Conservation (phyloP, 2,329 filamentous ascomycete species). For the Daldinia sp. region DNA sequence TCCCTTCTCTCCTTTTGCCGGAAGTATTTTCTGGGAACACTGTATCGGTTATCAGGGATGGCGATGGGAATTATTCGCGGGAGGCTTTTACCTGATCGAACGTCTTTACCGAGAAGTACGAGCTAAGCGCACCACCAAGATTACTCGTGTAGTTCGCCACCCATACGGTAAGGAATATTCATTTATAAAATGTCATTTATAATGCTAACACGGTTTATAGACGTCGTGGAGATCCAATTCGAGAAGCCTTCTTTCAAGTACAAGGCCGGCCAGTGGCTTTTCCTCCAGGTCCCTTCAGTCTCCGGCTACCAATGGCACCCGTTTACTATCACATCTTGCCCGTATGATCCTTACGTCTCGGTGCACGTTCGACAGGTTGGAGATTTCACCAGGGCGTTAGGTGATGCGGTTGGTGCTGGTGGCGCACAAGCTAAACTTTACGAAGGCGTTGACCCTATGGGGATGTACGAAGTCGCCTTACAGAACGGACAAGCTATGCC, state of each 20-base stretch:
- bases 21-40: slow-evolving; percentile 83
- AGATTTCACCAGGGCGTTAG: slow-evolving; percentile 94
- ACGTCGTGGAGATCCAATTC: slow-evolving; percentile 97
- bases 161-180: slow-evolving; percentile 75
- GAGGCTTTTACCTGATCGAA: slow-evolving; percentile 85
- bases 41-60: slow-evolving; percentile 96
- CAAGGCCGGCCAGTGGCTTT: slow-evolving; percentile 98
- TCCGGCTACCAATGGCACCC: slow-evolving; percentile 96
- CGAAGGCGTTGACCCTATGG: slow-evolving; percentile 87
- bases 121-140: slow-evolving; percentile 82
- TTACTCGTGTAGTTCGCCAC: slow-evolving; percentile 93
- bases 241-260: slow-evolving; percentile 96
- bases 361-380: slow-evolving; percentile 96
- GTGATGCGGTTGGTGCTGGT: slow-evolving; percentile 92
- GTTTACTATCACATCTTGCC: slow-evolving; percentile 98
- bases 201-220: slow-evolving; percentile 54
- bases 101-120: slow-evolving; percentile 91
- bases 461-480: slow-evolving; percentile 97
- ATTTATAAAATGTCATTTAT: neutral
- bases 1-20: slow-evolving; percentile 84
- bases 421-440: slow-evolving; percentile 87
- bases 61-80: slow-evolving; percentile 93
- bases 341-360: slow-evolving; percentile 92
- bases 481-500: slow-evolving; percentile 96
- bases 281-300: slow-evolving; percentile 90